phyloP scores from a whole-genome alignment of 2,329 filamentous ascomycete genomes.

The Aureobasidium sp. region DNA sequence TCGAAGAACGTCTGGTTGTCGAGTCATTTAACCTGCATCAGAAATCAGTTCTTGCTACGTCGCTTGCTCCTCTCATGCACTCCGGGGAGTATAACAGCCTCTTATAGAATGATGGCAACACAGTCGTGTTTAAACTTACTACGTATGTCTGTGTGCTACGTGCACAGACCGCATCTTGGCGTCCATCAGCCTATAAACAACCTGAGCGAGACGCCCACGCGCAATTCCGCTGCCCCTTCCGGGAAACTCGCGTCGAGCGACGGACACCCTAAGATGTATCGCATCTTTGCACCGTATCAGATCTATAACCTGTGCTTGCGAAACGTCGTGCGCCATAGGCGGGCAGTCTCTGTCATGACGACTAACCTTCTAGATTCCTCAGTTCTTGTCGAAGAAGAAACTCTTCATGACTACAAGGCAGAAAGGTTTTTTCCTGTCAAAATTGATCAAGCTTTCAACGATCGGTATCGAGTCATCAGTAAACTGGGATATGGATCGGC shows the following conservation, averaged over 20 bases:
- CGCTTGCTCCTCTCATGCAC: neutral
- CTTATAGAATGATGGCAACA: neutral
- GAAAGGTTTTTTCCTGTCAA: conserved; percentile 31
- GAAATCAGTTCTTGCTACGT: neutral
- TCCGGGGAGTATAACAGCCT: neutral
- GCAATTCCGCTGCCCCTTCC: neutral
- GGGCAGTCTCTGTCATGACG: neutral
- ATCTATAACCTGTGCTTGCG: neutral
- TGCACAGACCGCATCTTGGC: neutral
- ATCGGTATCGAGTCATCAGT: conserved; percentile 31
- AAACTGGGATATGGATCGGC: conserved; percentile 37
- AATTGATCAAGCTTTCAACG: conserved; percentile 28
- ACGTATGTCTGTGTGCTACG: neutral
- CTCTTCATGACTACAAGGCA: conserved; percentile 19
- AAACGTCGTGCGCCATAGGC: neutral
- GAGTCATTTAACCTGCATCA: neutral
- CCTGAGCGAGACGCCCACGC: neutral
- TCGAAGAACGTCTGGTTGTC: neutral
- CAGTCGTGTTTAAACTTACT: neutral
- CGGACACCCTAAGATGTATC: neutral
- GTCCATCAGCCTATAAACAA: neutral
- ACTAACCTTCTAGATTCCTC: neutral
- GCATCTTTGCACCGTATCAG: neutral
- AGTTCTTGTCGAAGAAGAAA: conserved; percentile 24
- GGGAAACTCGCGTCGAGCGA: neutral